Evolutionary conservation across 73 alveolate genomes (phyloP).

Genomic region (Stentor coeruleus): DNA sequence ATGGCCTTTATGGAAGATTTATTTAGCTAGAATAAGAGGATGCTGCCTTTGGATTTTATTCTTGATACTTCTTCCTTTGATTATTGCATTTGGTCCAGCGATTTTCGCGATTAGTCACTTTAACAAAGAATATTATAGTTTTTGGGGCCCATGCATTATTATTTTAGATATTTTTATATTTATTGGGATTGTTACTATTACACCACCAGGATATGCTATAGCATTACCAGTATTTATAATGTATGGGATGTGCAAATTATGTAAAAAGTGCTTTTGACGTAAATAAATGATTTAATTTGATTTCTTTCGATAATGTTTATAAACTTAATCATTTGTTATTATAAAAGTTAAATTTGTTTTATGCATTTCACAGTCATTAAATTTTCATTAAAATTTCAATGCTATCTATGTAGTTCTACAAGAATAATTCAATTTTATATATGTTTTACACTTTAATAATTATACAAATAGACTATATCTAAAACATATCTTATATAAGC

Average conservation of each 20-base stretch:
- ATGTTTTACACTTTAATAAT: no score
- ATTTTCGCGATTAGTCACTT: neutral
- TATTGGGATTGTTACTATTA: neutral
- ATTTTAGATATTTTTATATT: neutral
- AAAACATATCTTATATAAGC: no score
- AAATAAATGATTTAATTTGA: no score
- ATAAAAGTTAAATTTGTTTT: no score
- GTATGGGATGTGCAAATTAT: conserved; percentile 1
- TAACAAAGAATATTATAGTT: neutral
- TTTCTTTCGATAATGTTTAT: no score
- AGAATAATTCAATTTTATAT: no score
- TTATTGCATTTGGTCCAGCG: conserved; percentile 4
- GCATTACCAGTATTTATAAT: conserved; percentile 1
- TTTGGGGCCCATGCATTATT: neutral
- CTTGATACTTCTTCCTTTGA: conserved; percentile 1
- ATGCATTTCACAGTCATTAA: no score
- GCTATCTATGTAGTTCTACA: no score
- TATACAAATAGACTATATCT: no score
- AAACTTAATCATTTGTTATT: no score
- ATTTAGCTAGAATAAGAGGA: neutral
- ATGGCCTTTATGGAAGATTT: conserved; percentile 15
- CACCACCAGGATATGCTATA: neutral
- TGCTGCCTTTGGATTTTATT: conserved; percentile 9
- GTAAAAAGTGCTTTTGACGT: no score
- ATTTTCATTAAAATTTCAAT: no score